Conservation (phyloP, 441 rosid species). For the Melastoma candidum region DNA sequence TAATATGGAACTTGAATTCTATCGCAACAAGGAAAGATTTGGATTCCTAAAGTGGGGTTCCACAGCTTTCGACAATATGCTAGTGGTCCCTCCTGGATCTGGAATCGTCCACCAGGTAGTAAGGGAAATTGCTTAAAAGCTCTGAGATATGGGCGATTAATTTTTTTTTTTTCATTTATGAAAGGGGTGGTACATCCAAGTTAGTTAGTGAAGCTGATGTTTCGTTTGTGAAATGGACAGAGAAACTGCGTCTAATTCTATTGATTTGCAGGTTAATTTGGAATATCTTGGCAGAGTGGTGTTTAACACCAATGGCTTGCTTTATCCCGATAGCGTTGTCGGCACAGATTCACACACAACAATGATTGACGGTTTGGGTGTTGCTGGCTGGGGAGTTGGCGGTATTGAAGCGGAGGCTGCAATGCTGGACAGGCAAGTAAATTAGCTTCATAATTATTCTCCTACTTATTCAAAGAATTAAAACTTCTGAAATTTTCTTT, state of each 20-base stretch:
- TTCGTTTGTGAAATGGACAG: neutral
- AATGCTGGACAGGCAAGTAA: conserved; percentile 64
- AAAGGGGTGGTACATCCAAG: neutral
- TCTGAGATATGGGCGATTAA: too few species aligned
- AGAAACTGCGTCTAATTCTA: conserved; percentile 3
- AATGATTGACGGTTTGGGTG: conserved; percentile 67
- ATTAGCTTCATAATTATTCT: neutral
- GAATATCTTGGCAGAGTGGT: conserved; percentile 69
- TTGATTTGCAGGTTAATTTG: conserved; percentile 38
- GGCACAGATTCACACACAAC: conserved; percentile 78
- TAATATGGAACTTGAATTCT: conserved; percentile 66
- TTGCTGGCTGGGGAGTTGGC: conserved; percentile 83
- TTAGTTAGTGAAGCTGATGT: neutral
- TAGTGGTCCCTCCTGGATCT: conserved; percentile 69
- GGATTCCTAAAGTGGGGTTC: conserved; percentile 75
- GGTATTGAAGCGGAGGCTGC: conserved; percentile 77
- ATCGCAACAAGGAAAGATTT: conserved; percentile 58
- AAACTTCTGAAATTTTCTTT: too few species aligned
- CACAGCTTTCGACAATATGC: conserved; percentile 60
- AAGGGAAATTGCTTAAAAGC: neutral
- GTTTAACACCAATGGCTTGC: conserved; percentile 45
- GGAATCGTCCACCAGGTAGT: conserved; percentile 75
- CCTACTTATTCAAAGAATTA: neutral
- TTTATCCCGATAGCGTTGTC: conserved; percentile 66
- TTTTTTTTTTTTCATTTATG: too few species aligned